Evolutionary conservation across 1,284 basidiomycete genomes (phyloP), one percentile per base, ranked within the genome.

Genomic region (Heliocybe sulcata): DNA sequence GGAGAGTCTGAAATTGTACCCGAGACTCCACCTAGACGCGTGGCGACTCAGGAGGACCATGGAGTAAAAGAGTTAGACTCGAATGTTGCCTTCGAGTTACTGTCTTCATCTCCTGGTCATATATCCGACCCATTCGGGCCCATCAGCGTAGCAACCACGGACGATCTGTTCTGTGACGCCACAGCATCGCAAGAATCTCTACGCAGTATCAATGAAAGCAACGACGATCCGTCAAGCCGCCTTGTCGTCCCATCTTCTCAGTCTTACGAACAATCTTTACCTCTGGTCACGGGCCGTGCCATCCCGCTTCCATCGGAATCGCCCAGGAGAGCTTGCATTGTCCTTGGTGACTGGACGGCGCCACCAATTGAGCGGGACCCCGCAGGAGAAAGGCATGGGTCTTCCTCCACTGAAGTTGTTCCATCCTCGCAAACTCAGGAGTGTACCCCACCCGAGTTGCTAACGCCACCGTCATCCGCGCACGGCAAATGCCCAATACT

Each of bases 341-440:
- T 10, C 19, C 42, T 6, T 45, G 19, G n/a, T 45, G n/a, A 20
- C 23, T 16, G 16, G 23, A 19, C 16, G 4, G 10, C 16, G 16
- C 42, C 16, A 31, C 16, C 16, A 25, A 25, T 6, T 49, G 6
- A 6, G 23, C 23, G 27, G 14, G 6, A 6, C 23, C 20, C 47
- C 25, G 12, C 47, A 16, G 14, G 47, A 26, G 47, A 16, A 49
- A 8, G 4, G 38, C 4, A 16, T 3, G 16, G 6, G 38, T 8
- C 6, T 31, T 12, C 38, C 38, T n/a, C 8, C 19, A 9, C 38
- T 42, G 16, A 49, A 22, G 11, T 49, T 20, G 47, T 49, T 49
- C 47, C 47, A 25, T 49, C 47, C 14, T 49, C 47, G 12, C 47
- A 49, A 22, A 49, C 47, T 4, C 47, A 49, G 47, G 47, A 49